These are phyloP conservation scores for Hypomyces perniciosus DNA, from an alignment of 2,329 filamentous ascomycete genomes.

Conservation along the genomic window DNA sequence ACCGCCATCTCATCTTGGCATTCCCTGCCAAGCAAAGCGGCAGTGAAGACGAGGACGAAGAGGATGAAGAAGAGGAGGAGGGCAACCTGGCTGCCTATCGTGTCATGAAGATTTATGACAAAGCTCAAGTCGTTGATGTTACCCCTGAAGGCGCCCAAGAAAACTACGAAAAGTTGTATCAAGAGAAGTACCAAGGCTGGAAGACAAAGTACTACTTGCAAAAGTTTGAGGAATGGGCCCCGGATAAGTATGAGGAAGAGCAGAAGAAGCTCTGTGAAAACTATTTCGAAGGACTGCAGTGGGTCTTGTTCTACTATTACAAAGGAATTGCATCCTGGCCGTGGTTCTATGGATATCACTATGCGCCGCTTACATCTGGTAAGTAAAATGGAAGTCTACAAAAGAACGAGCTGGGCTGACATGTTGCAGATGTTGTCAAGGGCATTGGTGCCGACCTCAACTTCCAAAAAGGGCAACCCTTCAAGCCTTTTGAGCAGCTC, in stretches of 20 bases:
- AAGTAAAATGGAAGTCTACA: slow-evolving; percentile 17
- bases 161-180: slow-evolving; percentile 77
- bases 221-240: slow-evolving; percentile 83
- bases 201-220: slow-evolving; percentile 88
- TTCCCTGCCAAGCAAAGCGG: slow-evolving; percentile 47
- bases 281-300: slow-evolving; percentile 95
- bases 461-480: slow-evolving; percentile 91
- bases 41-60: slow-evolving; percentile 57
- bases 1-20: slow-evolving; percentile 45
- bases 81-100: slow-evolving; percentile 80
- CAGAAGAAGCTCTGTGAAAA: slow-evolving; percentile 82
- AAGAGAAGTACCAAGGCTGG: slow-evolving; percentile 85
- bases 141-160: slow-evolving; percentile 72
- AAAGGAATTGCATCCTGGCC: slow-evolving; percentile 95
- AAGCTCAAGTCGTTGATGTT: slow-evolving; percentile 76
- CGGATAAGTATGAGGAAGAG: slow-evolving; percentile 68
- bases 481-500: slow-evolving; percentile 89
- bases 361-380: slow-evolving; percentile 92
- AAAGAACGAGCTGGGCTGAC: slow-evolving; percentile 17
- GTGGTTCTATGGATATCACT: slow-evolving; percentile 97
- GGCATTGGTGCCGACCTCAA: slow-evolving; percentile 82
- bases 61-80: slow-evolving; percentile 54
- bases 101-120: slow-evolving; percentile 85
- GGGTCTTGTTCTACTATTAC: slow-evolving; percentile 98
- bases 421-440: slow-evolving; percentile 69